Conservation (phyloP, 306 rosid species). For the Castanea mollissima region DNA sequence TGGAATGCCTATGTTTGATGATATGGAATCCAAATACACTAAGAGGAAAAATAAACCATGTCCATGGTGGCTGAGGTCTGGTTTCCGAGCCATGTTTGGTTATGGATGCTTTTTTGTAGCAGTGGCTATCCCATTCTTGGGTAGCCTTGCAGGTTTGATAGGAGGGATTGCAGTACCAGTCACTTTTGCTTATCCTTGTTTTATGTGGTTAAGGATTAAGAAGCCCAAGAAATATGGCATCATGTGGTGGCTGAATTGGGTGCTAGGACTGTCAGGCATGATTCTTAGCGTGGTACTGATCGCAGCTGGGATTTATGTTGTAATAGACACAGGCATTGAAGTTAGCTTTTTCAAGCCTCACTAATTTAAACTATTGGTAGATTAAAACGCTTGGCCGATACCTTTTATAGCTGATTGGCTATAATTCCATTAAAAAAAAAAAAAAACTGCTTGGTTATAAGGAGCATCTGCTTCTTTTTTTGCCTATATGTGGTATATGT, state of each 20-base stretch:
- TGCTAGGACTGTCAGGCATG: slow-evolving; percentile 33
- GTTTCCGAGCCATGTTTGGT: slow-evolving; percentile 31
- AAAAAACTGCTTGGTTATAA: no score
- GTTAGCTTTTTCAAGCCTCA: slow-evolving; percentile 49
- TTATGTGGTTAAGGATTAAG: slow-evolving; percentile 58
- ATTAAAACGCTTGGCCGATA: no score
- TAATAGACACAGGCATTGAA: slow-evolving; percentile 30
- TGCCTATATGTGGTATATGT: no score
- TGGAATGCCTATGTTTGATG: slow-evolving; percentile 57
- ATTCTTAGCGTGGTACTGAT: slow-evolving; percentile 26
- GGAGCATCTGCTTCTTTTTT: no score
- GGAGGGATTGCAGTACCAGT: slow-evolving; percentile 59
- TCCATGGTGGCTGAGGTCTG: slow-evolving; percentile 51
- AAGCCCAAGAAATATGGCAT: slow-evolving; percentile 37
- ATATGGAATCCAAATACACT: slow-evolving; percentile 45
- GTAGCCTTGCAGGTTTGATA: slow-evolving; percentile 44
- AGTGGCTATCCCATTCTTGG: slow-evolving; percentile 47
- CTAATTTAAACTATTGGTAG: background rate
- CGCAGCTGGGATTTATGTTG: slow-evolving; percentile 40
- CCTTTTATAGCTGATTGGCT: no score
- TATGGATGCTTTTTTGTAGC: slow-evolving; percentile 41
- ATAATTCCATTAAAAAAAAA: no score
- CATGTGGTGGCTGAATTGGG: slow-evolving; percentile 44
- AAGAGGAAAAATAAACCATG: slow-evolving; percentile 40
- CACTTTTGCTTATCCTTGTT: slow-evolving; percentile 52